Percentiles rank a stretch among this genome's conserved stretches.
Conservation (phyloP, 805 yeast species). For the Blastobotrys chiropterorum region DNA sequence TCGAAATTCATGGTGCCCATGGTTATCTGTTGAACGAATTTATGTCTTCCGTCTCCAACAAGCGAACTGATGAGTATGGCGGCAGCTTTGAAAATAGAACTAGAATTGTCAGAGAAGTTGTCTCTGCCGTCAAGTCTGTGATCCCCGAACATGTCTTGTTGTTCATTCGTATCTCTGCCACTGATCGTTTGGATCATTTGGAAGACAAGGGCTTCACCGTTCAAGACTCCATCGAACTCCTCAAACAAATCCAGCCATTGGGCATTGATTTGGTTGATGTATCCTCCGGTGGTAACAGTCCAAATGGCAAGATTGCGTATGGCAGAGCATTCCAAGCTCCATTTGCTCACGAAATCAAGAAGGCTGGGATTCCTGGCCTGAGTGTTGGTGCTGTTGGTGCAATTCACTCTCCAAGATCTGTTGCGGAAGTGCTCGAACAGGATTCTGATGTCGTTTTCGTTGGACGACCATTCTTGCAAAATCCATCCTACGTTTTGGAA, state of each 20-base stretch:
- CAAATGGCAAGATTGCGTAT: slow-evolving; percentile 26
- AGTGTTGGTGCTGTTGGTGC: slow-evolving; percentile 45
- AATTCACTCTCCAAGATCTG: slow-evolving; percentile 32
- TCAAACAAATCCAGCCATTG: slow-evolving; percentile 20
- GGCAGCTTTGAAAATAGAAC: slow-evolving; percentile 54
- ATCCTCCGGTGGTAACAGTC: slow-evolving; percentile 47
- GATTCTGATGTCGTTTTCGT: slow-evolving; percentile 43
- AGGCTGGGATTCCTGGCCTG: slow-evolving; percentile 37
- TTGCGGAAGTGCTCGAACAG: slow-evolving; percentile 37
- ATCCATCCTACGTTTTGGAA: slow-evolving; percentile 44
- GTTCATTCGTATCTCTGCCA: slow-evolving; percentile 43
- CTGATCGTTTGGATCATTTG: slow-evolving; percentile 33
- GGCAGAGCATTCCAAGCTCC: slow-evolving; percentile 36
- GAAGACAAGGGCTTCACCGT: slow-evolving; percentile 35
- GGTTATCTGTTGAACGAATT: slow-evolving; percentile 51
- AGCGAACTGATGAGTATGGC: slow-evolving; percentile 57
- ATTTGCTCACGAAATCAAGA: slow-evolving; percentile 38
- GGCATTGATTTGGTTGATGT: slow-evolving; percentile 48
- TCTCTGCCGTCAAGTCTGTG: slow-evolving; percentile 41
- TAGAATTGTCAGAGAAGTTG: slow-evolving; percentile 45
- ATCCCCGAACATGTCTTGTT: slow-evolving; percentile 41
- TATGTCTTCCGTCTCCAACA: slow-evolving; percentile 38
- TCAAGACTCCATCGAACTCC: slow-evolving; percentile 36
- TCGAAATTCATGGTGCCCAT: slow-evolving; percentile 61
- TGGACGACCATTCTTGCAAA: slow-evolving; percentile 42